phyloP scores from a whole-genome alignment of 257 asterid species.

The Lavandula angustifolia region DNA sequence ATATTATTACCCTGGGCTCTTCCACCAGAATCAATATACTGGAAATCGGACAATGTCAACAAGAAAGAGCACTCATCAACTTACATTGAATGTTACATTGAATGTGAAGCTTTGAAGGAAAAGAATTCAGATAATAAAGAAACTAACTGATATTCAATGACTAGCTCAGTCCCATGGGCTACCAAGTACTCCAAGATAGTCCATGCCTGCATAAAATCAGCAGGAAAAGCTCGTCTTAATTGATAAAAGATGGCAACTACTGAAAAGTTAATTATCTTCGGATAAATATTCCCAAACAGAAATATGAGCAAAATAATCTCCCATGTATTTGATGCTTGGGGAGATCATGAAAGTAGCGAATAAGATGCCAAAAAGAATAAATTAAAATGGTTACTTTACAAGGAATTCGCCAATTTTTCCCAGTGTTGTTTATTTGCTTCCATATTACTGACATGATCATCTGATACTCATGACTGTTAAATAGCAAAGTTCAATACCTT shows the following conservation, averaged over 20 bases:
- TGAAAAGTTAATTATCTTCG: not conserved
- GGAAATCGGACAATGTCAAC: conserved; percentile 91
- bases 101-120: conserved; percentile 23
- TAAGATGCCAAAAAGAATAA: too few species aligned
- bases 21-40: conserved; percentile 90
- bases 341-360: conserved; percentile 2
- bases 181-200: conserved; percentile 92
- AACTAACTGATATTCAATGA: conserved; percentile 84
- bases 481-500: conserved; percentile 28
- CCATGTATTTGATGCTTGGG: conserved; percentile 10
- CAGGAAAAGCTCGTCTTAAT: conserved; percentile 21
- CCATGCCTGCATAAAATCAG: conserved; percentile 64
- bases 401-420: conserved; percentile 71
- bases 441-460: conserved; percentile 90
- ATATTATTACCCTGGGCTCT: conserved; percentile 95
- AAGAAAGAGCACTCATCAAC: conserved; percentile 32
- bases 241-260: conserved; percentile 10
- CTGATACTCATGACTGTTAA: conserved; percentile 85
- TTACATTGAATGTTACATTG: too few species aligned
- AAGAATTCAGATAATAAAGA: conserved; percentile 26
- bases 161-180: conserved; percentile 92
- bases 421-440: conserved; percentile 94
- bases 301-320: conserved; percentile 20
- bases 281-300: conserved; percentile 15
- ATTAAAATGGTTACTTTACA: not conserved